Evolutionary conservation across 805 yeast species (phyloP), one percentile per base, ranked within the genome.

Genomic region (Kodamaea restingae): DNA sequence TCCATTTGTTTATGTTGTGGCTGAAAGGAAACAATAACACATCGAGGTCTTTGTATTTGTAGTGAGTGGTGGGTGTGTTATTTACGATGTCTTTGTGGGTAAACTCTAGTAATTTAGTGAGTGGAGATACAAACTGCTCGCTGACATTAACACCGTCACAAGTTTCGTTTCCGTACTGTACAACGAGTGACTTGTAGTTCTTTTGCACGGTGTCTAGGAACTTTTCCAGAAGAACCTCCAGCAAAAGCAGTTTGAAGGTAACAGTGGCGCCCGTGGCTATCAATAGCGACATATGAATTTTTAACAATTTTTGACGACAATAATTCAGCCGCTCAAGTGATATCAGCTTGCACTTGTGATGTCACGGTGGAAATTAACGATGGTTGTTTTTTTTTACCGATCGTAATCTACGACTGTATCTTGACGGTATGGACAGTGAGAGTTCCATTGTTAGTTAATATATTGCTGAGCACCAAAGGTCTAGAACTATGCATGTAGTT

Each of bases 191-290:
- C 10, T 51, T 48, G 46, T 30, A 30, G 32, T 15, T 30, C 21
- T 17, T 8, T 12, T n/a, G 21, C 7, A 35, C 28, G 15, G 22
- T 21, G 12, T 15, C 15, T 7, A 35, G 31, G 32, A 35, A 35
- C 18, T 27, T 21, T n/a, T 12, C 33, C 15, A 14, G 28, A 18
- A 35, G 30, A 7, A 28, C 27, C n/a, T 30, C 26, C 18, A 18
- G 32, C 1, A 91, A 59, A 11, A 91, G 71, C 12, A 54, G 62
- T 8, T 71, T 69, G 55, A 91, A 91, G 0, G 95, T 83, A 15
- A 84, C 90, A 0, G 97, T 90, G 2, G 96, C 97, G 1, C 98
- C 98, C 3, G 95, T 84, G 0, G 95, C 82, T 4, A 90, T 81
- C 24, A 90, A 63, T 11, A 65, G 25, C 22, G 32, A 12, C 45